Evolutionary conservation across 1,284 basidiomycete genomes (phyloP), one percentile per base, ranked within the genome.

Genomic region (Gomphus sp.): DNA sequence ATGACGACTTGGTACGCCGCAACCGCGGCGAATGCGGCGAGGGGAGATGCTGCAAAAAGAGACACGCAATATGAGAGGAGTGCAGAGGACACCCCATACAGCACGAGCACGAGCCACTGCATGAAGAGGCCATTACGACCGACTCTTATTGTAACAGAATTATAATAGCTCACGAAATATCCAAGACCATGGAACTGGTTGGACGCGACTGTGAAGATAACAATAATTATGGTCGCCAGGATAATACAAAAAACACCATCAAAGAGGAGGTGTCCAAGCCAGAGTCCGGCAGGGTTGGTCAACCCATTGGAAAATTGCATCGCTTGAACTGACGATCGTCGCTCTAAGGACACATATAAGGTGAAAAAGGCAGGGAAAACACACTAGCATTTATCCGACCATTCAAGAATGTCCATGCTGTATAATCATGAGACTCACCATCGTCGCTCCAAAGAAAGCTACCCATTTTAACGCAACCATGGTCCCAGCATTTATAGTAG

Each of bases 281-380:
- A 91, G 28, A 91, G 74, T 0, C 85, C 87, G 34, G 81, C 69
- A 5, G 89, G 87, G 57, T 87, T 76, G 5, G 83, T 78, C 36
- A 91, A 73, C 0, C 89, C 89, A 66, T 92, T 92, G 37, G 85
- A 89, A 33, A 87, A 72, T 62, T 87, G 84, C 85, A 88, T 91
- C 5, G 85, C 87, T 70, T 85, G 88, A 2, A 85, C 87, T 45
- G 80, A 81, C 8, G 83, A 85, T 48, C 77, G 76, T 33, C 81
- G 80, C 67, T 87, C 87, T 63, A 76, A 80, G 16, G 81, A 80
- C 6, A 89, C 85, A 68, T 91, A 92, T 12, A 92, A 68, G 9
- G 85, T 77, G 62, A 85, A 89, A 70, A 92, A 92, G 0, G 89
- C 89, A 2, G 89, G 88, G 68, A 81, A 91, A 0, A 89, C 82